Conservation (phyloP, 2,329 filamentous ascomycete genomes). For the Cryoendolithus antarcticus region DNA sequence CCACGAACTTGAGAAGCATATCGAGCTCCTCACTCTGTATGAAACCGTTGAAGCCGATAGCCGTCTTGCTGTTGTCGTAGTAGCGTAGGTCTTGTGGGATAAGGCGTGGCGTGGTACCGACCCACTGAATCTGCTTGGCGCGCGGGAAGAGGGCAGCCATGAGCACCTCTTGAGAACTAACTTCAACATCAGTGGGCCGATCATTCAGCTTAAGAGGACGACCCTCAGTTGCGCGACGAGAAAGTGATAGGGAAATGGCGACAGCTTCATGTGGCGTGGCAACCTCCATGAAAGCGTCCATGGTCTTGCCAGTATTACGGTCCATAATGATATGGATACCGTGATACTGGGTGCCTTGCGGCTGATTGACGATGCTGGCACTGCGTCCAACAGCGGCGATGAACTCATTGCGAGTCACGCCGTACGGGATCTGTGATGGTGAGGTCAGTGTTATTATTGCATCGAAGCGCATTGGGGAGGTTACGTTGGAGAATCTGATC, state of each 20-base stretch:
- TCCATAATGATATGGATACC: slow-evolving; percentile 48
- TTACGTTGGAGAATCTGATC: slow-evolving; percentile 19
- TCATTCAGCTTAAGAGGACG: slow-evolving; percentile 34
- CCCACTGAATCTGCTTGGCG: slow-evolving; percentile 39
- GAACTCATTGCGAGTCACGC: slow-evolving; percentile 37
- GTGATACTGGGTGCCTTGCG: slow-evolving; percentile 24
- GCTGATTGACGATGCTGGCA: slow-evolving; percentile 26
- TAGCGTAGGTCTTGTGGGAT: slow-evolving; percentile 28
- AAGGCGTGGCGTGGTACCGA: slow-evolving; percentile 23
- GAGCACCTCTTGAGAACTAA: slow-evolving; percentile 36
- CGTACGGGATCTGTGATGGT: slow-evolving; percentile 35
- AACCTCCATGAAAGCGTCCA: slow-evolving; percentile 42
- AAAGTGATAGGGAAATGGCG: slow-evolving; percentile 9
- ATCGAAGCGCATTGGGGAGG: neutral
- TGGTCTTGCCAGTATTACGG: slow-evolving; percentile 43
- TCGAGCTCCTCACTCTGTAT: slow-evolving; percentile 39
- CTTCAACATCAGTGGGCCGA: slow-evolving; percentile 33
- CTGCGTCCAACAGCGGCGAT: slow-evolving; percentile 34
- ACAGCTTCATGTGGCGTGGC: slow-evolving; percentile 26
- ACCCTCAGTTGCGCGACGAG: slow-evolving; percentile 21
- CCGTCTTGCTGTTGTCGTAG: slow-evolving; percentile 34
- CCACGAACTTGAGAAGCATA: slow-evolving; percentile 34
- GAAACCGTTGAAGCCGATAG: slow-evolving; percentile 37
- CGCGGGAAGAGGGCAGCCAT: slow-evolving; percentile 39
- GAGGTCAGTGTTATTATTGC: slow-evolving; percentile 8